Percentiles rank a stretch among this genome's conserved stretches.
phyloP scores from a whole-genome alignment of 208 protist genomes.

The Balamuthia mandrillaris region DNA sequence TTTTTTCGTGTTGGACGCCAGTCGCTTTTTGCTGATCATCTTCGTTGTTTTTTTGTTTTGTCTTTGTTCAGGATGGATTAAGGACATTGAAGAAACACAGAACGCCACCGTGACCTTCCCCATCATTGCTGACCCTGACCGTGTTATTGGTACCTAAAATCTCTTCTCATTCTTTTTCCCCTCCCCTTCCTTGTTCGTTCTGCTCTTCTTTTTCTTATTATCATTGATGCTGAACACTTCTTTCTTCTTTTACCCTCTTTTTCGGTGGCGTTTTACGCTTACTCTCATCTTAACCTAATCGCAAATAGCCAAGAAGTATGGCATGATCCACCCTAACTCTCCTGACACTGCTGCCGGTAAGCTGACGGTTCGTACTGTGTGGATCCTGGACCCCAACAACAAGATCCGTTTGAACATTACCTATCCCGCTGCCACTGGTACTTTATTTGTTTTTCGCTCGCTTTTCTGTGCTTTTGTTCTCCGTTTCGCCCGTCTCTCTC shows the following conservation, averaged over 20 bases:
- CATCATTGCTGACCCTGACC: constrained; percentile 62
- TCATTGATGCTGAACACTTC: not conserved
- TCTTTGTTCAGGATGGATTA: constrained; percentile 39
- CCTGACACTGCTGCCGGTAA: constrained; percentile 35
- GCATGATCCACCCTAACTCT: constrained; percentile 64
- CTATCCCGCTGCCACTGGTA: constrained; percentile 55
- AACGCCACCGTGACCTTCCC: constrained; percentile 52
- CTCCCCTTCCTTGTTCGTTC: too few species aligned
- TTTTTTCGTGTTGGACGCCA: not conserved
- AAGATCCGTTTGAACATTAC: constrained; percentile 62
- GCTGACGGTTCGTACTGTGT: constrained; percentile 64
- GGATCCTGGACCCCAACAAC: constrained; percentile 62
- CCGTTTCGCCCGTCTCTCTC: too few species aligned
- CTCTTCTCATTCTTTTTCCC: too few species aligned
- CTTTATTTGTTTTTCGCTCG: too few species aligned
- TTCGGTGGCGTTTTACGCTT: too few species aligned
- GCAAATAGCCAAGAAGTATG: constrained; percentile 45
- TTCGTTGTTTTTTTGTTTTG: not conserved
- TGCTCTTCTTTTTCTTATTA: not conserved
- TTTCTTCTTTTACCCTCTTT: not conserved
- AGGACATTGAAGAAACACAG: constrained; percentile 52
- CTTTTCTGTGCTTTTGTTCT: too few species aligned
- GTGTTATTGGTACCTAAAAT: too few species aligned
- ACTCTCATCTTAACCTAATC: too few species aligned
- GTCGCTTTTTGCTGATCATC: not conserved